A percentile compares a stretch with the other conserved stretches of the same genome.
Conservation (phyloP, 352 stramenopile species). For the Globisporangium viniferum region DNA sequence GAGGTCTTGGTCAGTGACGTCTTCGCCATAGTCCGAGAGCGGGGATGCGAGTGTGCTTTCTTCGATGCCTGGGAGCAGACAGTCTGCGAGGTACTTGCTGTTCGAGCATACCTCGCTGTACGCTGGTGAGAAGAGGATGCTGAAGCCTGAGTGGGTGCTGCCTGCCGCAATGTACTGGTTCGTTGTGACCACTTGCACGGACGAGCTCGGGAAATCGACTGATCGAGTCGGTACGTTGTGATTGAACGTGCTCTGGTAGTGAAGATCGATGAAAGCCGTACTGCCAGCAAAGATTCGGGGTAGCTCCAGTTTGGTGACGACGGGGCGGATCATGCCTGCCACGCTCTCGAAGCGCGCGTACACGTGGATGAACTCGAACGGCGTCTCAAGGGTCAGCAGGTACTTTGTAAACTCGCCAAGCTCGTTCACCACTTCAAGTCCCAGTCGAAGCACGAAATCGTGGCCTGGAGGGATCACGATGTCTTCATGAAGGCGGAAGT, state of each 20-base stretch:
- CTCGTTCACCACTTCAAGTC: slow-evolving; percentile 21
- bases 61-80: slow-evolving; percentile 22
- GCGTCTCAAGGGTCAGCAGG: slow-evolving; percentile 33
- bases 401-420: slow-evolving; percentile 29
- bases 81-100: slow-evolving; percentile 35
- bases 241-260: slow-evolving; percentile 42
- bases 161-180: neutral
- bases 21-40: slow-evolving; percentile 37
- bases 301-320: slow-evolving; percentile 25
- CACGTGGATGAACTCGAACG: slow-evolving; percentile 38
- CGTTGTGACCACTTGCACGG: slow-evolving; percentile 6
- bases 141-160: slow-evolving; percentile 4
- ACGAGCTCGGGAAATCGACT: slow-evolving; percentile 3
- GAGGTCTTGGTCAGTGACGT: slow-evolving; percentile 31
- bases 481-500: slow-evolving; percentile 11
- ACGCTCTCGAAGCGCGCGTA: slow-evolving; percentile 29
- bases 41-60: slow-evolving; percentile 7
- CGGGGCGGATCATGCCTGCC: slow-evolving; percentile 28
- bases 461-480: slow-evolving; percentile 29
- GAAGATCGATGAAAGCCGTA: slow-evolving; percentile 26
- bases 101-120: slow-evolving; percentile 25
- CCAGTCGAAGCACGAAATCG: slow-evolving; percentile 26
- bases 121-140: slow-evolving; percentile 29
- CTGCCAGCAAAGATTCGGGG: slow-evolving; percentile 37
- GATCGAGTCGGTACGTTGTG: slow-evolving; percentile 27